Conservation (phyloP, 2,329 filamentous ascomycete genomes). For the Epichloe amarillans region DNA sequence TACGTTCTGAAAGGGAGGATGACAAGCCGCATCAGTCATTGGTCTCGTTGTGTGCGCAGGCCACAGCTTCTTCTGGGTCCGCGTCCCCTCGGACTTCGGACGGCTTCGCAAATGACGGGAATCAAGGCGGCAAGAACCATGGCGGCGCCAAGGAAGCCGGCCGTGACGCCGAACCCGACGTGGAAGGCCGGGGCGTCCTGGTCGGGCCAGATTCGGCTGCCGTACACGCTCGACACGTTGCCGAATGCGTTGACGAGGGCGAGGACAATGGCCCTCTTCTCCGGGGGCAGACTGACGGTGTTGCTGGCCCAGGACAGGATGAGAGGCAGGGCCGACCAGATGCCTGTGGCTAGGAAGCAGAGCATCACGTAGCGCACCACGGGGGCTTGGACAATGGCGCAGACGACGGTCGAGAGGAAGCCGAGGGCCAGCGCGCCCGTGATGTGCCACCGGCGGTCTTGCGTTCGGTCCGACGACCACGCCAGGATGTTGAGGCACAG, state of each 20-base stretch:
- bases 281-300: conserved; percentile 14
- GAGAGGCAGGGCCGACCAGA: conserved; percentile 5
- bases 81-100: background rate
- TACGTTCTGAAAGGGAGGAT: too few relatives aligned
- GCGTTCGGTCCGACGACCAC: conserved; percentile 11
- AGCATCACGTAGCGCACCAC: conserved; percentile 17
- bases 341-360: conserved; percentile 4
- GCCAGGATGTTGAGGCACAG: conserved; percentile 11
- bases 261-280: conserved; percentile 20
- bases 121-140: conserved; percentile 10
- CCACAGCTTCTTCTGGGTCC: background rate
- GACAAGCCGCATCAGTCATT: background rate
- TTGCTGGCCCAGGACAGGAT: conserved; percentile 16
- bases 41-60: background rate
- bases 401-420: conserved; percentile 9
- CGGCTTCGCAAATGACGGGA: conserved; percentile 3
- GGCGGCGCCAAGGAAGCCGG: conserved; percentile 13
- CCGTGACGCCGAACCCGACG: conserved; percentile 17
- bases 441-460: conserved; percentile 13
- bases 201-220: conserved; percentile 17
- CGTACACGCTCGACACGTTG: conserved; percentile 19
- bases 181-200: conserved; percentile 14
- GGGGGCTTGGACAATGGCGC: conserved; percentile 10
- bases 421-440: conserved; percentile 9
- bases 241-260: conserved; percentile 19